Evolutionary conservation across 2,329 filamentous ascomycete species (phyloP), one percentile per base, ranked within the genome.

Genomic region (Paecilomyces formosus): DNA sequence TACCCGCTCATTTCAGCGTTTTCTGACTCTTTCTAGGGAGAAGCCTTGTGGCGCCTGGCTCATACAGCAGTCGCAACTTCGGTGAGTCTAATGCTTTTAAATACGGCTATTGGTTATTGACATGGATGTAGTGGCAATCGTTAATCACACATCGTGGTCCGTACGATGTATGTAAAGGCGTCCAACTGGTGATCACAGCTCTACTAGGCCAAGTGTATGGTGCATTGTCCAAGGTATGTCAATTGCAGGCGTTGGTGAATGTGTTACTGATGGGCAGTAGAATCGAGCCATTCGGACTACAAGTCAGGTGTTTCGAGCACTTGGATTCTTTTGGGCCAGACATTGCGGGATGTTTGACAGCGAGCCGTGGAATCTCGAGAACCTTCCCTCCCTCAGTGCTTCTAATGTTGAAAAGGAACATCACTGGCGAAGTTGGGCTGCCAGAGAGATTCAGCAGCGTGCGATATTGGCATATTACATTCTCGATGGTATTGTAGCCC

Each of bases 31-130:
- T 45, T 58, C 15, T 26, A 72, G 66, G 77, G 77, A 1, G 76
- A 79, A 64, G 73, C 73, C 3, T 61, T 79, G 50, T 79, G 77
- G 76, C 69, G 72, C 11, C 66, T 78, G 12, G 76, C 76, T 31
- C 76, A 79, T 64, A 74, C 75, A 13, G 77, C 77, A 24, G 66
- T 78, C 18, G 73, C 76, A 24, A 78, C 77, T 18, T 78, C 76
- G 35, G 69, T 71, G 67, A 33, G 53, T 18, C 33, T 13, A 15
- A 15, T 21, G 11, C 26, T 52, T n/a, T 9, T 22, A 24, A 12
- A 15, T 11, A n/a, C 13, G 50, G 7, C 12, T 52, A 52, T 9
- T 15, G 22, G 22, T 53, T 15, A 26, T 21, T 55, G 21, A 57
- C 54, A 30, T 33, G 35, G 22, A 7, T 26, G 18, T 57, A 71